Percentiles rank a stretch among this genome's conserved stretches.
Evolutionary conservation across 345 rosid species (phyloP).

Genomic region (Physaria fendleri): DNA sequence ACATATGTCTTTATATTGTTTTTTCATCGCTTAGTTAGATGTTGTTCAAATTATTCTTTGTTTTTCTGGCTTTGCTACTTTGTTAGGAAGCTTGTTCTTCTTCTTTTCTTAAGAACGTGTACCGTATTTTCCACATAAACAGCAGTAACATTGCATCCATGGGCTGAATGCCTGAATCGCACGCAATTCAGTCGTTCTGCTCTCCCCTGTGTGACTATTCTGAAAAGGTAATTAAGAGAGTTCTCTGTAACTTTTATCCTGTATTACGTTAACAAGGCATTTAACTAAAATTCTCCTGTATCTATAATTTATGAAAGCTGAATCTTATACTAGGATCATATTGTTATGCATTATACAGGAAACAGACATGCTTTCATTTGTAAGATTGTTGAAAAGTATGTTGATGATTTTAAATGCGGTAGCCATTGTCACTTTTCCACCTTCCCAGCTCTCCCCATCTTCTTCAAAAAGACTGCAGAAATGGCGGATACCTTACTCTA

Average conservation of each 20-base stretch:
- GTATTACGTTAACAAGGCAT: not conserved
- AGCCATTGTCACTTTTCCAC: slow-evolving; percentile 65
- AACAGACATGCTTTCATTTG: slow-evolving; percentile 77
- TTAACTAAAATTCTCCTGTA: not conserved
- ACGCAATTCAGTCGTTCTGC: slow-evolving; percentile 83
- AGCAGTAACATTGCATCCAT: slow-evolving; percentile 40
- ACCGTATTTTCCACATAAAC: slow-evolving; percentile 37
- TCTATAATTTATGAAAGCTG: not conserved
- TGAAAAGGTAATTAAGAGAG: slow-evolving; percentile 42
- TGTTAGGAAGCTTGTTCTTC: not conserved
- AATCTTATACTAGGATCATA: not conserved
- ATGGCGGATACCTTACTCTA: slow-evolving; percentile 84
- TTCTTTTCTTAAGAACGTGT: not conserved
- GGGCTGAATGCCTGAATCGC: no score
- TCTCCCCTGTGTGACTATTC: slow-evolving; percentile 77
- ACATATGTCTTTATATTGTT: not conserved
- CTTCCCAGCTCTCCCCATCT: slow-evolving; percentile 65
- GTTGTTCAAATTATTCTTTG: not conserved
- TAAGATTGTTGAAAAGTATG: slow-evolving; percentile 72
- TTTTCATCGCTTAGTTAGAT: not conserved
- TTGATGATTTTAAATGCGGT: slow-evolving; percentile 72
- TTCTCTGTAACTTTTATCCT: slow-evolving; percentile 8
- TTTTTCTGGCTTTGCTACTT: not conserved
- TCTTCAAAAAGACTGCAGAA: slow-evolving; percentile 69
- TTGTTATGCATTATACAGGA: slow-evolving; percentile 41